Evolutionary conservation across 768 basidiomycete species (phyloP).

Genomic region (Termitomyces sp.): DNA sequence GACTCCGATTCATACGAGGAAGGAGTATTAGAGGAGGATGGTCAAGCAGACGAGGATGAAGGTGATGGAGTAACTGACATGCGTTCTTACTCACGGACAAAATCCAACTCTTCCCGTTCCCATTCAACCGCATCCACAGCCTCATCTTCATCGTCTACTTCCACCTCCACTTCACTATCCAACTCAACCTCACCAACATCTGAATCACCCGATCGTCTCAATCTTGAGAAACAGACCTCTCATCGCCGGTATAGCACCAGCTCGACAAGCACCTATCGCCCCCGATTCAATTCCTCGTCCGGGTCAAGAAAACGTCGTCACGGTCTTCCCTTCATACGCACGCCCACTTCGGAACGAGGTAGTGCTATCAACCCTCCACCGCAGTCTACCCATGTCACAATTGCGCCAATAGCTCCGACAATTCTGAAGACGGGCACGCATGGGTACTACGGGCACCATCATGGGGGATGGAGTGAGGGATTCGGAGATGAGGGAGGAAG

Average conservation of each 20-base stretch:
- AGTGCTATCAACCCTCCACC: background rate
- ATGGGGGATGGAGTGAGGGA: conserved; percentile 40
- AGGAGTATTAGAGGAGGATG: conserved; percentile 25
- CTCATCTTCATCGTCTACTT: conserved; percentile 38
- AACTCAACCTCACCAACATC: conserved; percentile 23
- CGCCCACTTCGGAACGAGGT: conserved; percentile 7
- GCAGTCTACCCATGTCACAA: conserved; percentile 32
- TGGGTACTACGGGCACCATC: conserved; percentile 37
- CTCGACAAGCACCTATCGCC: conserved; percentile 22
- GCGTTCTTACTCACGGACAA: conserved; percentile 27
- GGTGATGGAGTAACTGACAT: conserved; percentile 63
- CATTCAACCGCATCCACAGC: conserved; percentile 41
- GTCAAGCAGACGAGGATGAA: conserved; percentile 26
- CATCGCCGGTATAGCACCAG: conserved; percentile 17
- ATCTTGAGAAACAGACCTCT: conserved; percentile 14
- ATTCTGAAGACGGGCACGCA: conserved; percentile 76
- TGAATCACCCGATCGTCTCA: conserved; percentile 13
- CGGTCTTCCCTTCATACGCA: conserved; percentile 25
- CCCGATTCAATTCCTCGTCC: conserved; percentile 19
- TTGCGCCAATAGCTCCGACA: conserved; percentile 59
- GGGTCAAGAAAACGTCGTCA: conserved; percentile 15
- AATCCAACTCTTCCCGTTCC: conserved; percentile 31
- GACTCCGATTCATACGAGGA: conserved; percentile 38
- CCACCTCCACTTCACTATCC: conserved; percentile 24
- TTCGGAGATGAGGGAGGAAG: conserved; percentile 45